Base-by-base conservation (phyloP, 352 stramenopile species). In the Phytophthora boehmeriae region DNA sequence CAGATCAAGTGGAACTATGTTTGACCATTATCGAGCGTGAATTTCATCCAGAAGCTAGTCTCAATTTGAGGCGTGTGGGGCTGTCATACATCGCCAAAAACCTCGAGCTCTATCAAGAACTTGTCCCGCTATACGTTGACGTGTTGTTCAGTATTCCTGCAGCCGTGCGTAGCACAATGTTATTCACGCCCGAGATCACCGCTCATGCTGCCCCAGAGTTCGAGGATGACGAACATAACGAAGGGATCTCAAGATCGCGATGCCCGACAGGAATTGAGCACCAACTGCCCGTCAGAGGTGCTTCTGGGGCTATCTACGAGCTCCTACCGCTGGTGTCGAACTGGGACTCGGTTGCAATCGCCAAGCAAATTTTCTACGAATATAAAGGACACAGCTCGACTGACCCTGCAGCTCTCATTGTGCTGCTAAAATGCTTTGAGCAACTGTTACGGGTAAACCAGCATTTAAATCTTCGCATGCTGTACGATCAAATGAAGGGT, bases 301-400 rank as follows among this genome's bases (percentile, higher is more conserved):
- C 74, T 20, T 89, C 82, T 32, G 80, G 78, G 13, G 77, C 73
- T 11, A 51, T 46, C 9, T 93, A 92, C 38, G 49, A 70, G 34
- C 72, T 91, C 23, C 42, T 71, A 8, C 48, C 73, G 10, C 44
- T 95, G 36, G 64, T 75, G 4, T 8, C 27, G 14, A 69, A 80
- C 13, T 94, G 86, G 83, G 86, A 93, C 39, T 79, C 76, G 11
- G 42, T 81, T 0, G 80, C 80, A 4, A 67, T 93, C 47, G 78
- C 77, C 42, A 95, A 95, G 45, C 83, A 92, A 57, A 63, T 92
- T 44, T 91, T 79, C 46, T 90, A 92, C 54, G 80, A 92, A 59
- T 62, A 71, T 44, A 83, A 84, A 43, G 63, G 17, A 6, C 65
- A 66, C 14, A 66, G 54, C 11, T 49, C 57, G 25, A 75, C 62